Evolutionary conservation across 1,139 yeast genomes (phyloP).

Genomic region (Nadsonia starkeyi-henricii): DNA sequence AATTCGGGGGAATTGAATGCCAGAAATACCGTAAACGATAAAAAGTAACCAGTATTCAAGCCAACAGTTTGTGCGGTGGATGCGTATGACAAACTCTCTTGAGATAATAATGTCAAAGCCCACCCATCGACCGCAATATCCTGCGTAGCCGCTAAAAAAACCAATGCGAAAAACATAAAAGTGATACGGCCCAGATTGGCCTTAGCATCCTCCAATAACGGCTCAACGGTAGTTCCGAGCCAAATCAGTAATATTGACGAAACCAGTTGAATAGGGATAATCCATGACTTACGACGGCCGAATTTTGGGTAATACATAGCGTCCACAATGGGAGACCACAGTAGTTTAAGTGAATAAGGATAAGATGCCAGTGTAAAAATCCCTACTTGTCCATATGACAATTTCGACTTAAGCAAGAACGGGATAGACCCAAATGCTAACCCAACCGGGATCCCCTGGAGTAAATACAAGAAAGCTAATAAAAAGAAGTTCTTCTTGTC

Average conservation of each 20-base stretch:
- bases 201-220: constrained; percentile 36
- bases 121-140: constrained; percentile 99
- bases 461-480: constrained; percentile 55
- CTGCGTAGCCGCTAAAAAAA: constrained; percentile 89
- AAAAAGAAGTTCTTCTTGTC: constrained; percentile 53
- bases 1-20: constrained; percentile 89
- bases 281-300: constrained; percentile 90
- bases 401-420: constrained; percentile 64
- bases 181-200: constrained; percentile 43
- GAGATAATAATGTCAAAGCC: constrained; percentile 81
- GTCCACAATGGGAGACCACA: constrained; percentile 96
- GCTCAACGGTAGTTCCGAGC: constrained; percentile 48
- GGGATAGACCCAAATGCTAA: constrained; percentile 95
- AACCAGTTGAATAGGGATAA: constrained; percentile 73
- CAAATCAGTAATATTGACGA: constrained; percentile 55
- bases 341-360: constrained; percentile 79
- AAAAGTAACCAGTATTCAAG: constrained; percentile 80
- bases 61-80: constrained; percentile 97
- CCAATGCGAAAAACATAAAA: constrained; percentile 53
- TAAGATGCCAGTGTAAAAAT: constrained; percentile 83
- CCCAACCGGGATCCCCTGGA: constrained; percentile 95
- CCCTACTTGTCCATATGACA: constrained; percentile 85
- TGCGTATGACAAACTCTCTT: constrained; percentile 76
- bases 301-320: constrained; percentile 52
- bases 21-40: constrained; percentile 78